These are phyloP conservation scores for Ajuga reptans DNA, from an alignment of 305 asterid species.

Conservation along the genomic window DNA sequence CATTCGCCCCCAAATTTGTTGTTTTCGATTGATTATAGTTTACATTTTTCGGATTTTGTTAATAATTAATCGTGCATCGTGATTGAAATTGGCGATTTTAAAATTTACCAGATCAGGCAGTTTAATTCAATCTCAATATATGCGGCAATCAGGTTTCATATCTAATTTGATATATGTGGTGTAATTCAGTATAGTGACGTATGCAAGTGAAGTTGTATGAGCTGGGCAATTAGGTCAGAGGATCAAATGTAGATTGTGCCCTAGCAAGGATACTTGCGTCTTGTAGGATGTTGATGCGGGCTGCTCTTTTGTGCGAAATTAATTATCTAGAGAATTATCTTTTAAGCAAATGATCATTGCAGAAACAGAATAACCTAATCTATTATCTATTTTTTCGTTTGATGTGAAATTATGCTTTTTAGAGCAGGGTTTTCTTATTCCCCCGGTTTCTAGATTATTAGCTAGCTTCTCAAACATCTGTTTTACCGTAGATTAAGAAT, in stretches of 20 bases:
- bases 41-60: neutral
- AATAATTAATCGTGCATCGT: neutral
- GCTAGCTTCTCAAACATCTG: neutral
- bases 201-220: neutral
- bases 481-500: neutral
- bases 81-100: neutral
- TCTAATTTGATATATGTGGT: neutral
- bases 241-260: neutral
- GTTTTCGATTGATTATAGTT: neutral
- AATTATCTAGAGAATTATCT: neutral
- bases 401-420: neutral
- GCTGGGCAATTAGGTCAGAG: conserved; percentile 10
- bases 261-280: neutral
- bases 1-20: neutral
- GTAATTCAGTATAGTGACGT: neutral
- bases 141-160: neutral
- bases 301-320: neutral
- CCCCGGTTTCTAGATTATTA: neutral
- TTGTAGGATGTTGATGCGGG: neutral
- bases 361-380: neutral
- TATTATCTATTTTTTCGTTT: neutral
- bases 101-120: neutral
- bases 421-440: neutral
- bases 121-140: neutral
- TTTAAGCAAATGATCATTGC: neutral